Percentiles rank a stretch among this genome's conserved stretches.
Conservation (phyloP, 2,329 filamentous ascomycete species). For the Colletotrichum agaves region DNA sequence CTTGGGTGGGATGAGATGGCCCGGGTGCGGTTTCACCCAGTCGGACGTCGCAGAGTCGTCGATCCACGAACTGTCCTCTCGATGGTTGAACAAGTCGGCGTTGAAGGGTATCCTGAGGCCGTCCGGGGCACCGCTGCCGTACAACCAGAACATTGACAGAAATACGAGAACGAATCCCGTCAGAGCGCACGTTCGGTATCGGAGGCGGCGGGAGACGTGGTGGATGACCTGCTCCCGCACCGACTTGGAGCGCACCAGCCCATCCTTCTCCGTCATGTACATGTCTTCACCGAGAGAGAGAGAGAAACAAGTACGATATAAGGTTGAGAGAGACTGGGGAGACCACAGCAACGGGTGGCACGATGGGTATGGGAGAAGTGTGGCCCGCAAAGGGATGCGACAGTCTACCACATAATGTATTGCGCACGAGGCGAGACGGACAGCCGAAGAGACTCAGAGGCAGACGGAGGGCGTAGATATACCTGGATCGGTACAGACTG, state of each 20-base stretch:
- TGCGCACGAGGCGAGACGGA: no score
- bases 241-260: not conserved
- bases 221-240: not conserved
- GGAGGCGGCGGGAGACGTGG: conserved; percentile 3
- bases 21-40: conserved; percentile 14
- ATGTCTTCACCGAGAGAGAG: not conserved
- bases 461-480: no score
- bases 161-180: not conserved
- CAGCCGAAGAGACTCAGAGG: no score
- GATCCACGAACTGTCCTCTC: not conserved
- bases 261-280: conserved; percentile 1
- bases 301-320: not conserved
- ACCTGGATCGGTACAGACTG: no score
- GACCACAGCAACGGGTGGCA: no score
- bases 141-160: conserved; percentile 4
- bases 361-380: no score
- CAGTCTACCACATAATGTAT: no score
- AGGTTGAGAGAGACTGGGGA: not conserved
- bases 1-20: conserved; percentile 21
- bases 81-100: not conserved
- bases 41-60: conserved; percentile 13
- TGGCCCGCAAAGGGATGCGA: no score
- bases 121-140: not conserved
- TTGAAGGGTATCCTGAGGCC: not conserved
- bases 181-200: conserved; percentile 14